phyloP scores from a whole-genome alignment of 108 stramenopile genomes.

The Fistulifera solaris region DNA sequence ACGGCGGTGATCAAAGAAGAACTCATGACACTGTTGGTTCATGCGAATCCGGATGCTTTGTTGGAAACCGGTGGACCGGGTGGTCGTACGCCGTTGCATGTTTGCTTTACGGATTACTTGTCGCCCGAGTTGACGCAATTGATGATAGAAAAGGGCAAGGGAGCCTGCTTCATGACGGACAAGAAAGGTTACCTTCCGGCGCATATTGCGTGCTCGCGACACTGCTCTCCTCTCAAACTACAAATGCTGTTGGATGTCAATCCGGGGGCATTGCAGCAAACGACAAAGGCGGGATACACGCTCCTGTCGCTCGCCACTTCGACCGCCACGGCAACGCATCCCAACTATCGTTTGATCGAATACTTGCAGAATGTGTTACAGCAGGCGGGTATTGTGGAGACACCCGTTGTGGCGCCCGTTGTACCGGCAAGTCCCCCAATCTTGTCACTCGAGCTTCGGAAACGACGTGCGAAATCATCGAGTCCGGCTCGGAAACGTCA shows the following conservation, averaged over 20 bases:
- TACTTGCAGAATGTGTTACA: conserved; percentile 9
- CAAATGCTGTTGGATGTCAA: conserved; percentile 40
- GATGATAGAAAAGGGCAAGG: conserved; percentile 29
- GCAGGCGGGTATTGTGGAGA: background rate
- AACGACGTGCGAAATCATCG: background rate
- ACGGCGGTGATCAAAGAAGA: conserved; percentile 32
- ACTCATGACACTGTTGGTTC: conserved; percentile 29
- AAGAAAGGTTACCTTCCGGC: conserved; percentile 53
- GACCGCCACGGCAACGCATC: conserved; percentile 37
- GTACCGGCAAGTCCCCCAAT: background rate
- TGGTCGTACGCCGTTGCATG: conserved; percentile 45
- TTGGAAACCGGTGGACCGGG: conserved; percentile 37
- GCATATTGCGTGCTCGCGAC: conserved; percentile 48
- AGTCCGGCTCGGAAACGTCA: background rate
- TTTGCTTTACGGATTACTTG: conserved; percentile 56
- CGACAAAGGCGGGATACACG: conserved; percentile 29
- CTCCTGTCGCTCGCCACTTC: conserved; percentile 24
- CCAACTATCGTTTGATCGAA: conserved; percentile 41
- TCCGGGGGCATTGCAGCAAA: conserved; percentile 18
- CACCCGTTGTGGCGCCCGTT: background rate
- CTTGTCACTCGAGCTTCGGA: background rate
- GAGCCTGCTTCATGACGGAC: conserved; percentile 45
- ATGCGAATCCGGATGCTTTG: conserved; percentile 29
- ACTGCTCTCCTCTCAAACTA: conserved; percentile 48
- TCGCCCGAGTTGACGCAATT: conserved; percentile 25